Base-by-base conservation (phyloP, 257 asterid genomes). In the Striga asiatica region DNA sequence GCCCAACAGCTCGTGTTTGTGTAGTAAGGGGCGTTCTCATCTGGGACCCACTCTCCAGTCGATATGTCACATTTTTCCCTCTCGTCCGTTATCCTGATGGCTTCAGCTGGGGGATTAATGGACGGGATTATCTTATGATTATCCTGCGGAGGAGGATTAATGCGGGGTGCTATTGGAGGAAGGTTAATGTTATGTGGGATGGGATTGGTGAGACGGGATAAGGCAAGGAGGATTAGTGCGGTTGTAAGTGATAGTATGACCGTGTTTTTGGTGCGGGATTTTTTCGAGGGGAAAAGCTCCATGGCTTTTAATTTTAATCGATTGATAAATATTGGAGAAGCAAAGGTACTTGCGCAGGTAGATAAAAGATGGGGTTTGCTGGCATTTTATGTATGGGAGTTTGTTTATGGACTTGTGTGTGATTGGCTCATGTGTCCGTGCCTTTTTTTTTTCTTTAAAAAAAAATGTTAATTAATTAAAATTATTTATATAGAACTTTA, bases 11-110 rank as follows among this genome's bases (percentile, higher is more conserved):
- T 71, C 51, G 10, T 19, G 51, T 83, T 80, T 2, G 89, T 83
- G 68, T 83, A 83, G 2, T 76, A 76, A 8, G 94, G 87, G 2
- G 75, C 89, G 3, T 61, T 70, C 46, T 76, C 75, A 38, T 81
- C 62, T 3, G 81, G 85, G 2, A 80, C 39, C 94, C 94, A 83
- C 22, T 83, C 85, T 0, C 94, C 94, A 0, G 47, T 61, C 37
- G 59, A 77, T 1, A 79, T 41, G 46, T 82, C 82, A 42, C 93
- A 78, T 0, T 32, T 31, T 0, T 50, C 75, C 1, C 20, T 28
- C 0, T 10, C 56, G n/a, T 56, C 58, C 1, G 34, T 16, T 20
- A 60, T 47, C 23, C 37, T 50, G 14, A 54, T 60, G 16, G 69
- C 56, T 8, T 63, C 39, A 0, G 60, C 39, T 1, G 61, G 8